Conservation (phyloP, 1,139 yeast species). For the Insectozyma bohioensis region DNA sequence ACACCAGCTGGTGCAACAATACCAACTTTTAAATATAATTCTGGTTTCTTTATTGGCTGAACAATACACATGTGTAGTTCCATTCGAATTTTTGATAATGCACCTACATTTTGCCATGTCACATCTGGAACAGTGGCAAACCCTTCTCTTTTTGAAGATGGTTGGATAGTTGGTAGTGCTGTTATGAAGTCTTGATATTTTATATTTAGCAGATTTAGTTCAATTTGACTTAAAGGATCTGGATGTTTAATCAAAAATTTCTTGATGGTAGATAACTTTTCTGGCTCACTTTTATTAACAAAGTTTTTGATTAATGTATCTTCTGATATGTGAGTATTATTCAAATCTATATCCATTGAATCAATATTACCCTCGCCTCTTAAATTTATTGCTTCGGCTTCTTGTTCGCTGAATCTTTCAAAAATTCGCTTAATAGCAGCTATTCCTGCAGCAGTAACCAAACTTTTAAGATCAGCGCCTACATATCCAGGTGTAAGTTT, state of each 20-base stretch:
- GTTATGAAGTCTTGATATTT: slow-evolving; percentile 74
- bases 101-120: slow-evolving; percentile 95
- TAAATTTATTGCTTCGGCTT: slow-evolving; percentile 19
- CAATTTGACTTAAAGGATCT: slow-evolving; percentile 70
- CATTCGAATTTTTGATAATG: slow-evolving; percentile 72
- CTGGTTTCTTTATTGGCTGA: slow-evolving; percentile 94
- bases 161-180: slow-evolving; percentile 92
- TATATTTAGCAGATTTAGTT: slow-evolving; percentile 72
- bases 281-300: slow-evolving; percentile 33
- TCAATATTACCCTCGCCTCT: slow-evolving; percentile 15
- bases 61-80: slow-evolving; percentile 97
- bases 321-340: slow-evolving; percentile 2
- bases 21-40: slow-evolving; percentile 85
- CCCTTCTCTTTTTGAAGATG: slow-evolving; percentile 97
- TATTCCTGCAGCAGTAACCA: slow-evolving; percentile 94
- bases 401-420: slow-evolving; percentile 43
- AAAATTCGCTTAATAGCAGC: slow-evolving; percentile 92
- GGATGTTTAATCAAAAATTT: slow-evolving; percentile 75
- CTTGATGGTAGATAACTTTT: slow-evolving; percentile 65
- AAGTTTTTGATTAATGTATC: slow-evolving; percentile 21
- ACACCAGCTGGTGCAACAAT: slow-evolving; percentile 98
- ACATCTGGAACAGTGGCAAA: slow-evolving; percentile 99
- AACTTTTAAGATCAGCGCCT: slow-evolving; percentile 94
- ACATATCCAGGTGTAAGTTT: slow-evolving; percentile 97
- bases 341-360: slow-evolving; percentile 46